phyloP scores from a whole-genome alignment of 139 green algal genomes.

The Nannochloris sp. region DNA sequence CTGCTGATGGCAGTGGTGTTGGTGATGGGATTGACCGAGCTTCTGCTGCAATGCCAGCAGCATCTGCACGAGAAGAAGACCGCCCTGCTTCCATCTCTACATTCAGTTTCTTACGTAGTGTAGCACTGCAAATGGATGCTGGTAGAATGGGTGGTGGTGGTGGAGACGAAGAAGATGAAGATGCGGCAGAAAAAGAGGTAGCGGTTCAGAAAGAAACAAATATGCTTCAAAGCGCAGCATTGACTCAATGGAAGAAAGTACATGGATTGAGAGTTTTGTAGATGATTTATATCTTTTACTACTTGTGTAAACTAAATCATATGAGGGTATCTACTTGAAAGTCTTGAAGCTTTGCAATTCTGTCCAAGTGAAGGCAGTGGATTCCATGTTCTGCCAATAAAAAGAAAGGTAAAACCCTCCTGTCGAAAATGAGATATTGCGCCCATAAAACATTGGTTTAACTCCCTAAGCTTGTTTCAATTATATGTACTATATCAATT shows the following conservation, averaged over 20 bases:
- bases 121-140: slow-evolving; percentile 8
- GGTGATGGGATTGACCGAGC: neutral
- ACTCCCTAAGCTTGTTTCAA: too few relatives aligned
- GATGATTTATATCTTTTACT: neutral
- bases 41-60: neutral
- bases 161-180: neutral
- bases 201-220: slow-evolving; percentile 9
- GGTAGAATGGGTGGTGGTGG: too few relatives aligned
- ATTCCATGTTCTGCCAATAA: too few relatives aligned
- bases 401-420: too few relatives aligned
- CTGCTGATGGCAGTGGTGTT: neutral
- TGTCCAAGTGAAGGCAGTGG: too few relatives aligned
- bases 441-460: too few relatives aligned
- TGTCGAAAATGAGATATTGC: too few relatives aligned
- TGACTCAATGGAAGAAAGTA: slow-evolving; percentile 25
- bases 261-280: slow-evolving; percentile 1
- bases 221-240: slow-evolving; percentile 5
- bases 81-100: slow-evolving; percentile 10
- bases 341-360: too few relatives aligned
- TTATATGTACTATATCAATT: too few relatives aligned
- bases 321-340: too few relatives aligned
- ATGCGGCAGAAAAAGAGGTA: neutral
- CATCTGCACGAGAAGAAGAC: neutral
- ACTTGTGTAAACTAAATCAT: too few relatives aligned
- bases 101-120: slow-evolving; percentile 23